Evolutionary conservation across 306 rosid species (phyloP).

Genomic region (Vigna angularis): DNA sequence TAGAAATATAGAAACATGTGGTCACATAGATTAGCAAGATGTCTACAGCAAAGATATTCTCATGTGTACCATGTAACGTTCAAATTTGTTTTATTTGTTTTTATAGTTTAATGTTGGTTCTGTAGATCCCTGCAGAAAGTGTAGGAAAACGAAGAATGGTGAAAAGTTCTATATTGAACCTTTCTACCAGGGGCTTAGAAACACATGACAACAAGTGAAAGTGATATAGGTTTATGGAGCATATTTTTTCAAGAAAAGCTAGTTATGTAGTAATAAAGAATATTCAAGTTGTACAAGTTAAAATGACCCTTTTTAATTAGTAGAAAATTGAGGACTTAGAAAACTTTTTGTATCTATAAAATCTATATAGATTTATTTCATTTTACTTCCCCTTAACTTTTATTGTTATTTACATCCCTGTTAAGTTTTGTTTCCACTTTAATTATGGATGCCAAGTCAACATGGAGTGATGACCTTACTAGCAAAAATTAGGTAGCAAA

Average conservation of each 20-base stretch:
- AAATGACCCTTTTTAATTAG: constrained; percentile 1
- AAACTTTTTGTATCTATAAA: not conserved
- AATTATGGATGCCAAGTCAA: not conserved
- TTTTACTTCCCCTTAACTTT: not conserved
- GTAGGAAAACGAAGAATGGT: not conserved
- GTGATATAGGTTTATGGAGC: constrained; percentile 16
- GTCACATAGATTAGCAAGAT: constrained; percentile 37
- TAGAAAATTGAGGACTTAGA: not conserved
- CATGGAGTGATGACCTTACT: no score
- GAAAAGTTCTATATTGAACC: not conserved
- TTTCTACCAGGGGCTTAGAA: not conserved
- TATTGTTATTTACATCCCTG: not conserved
- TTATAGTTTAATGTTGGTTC: not conserved
- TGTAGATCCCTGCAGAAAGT: not conserved
- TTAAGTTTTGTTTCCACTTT: not conserved
- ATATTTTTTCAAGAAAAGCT: not conserved
- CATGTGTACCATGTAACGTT: not conserved
- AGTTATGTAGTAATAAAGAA: constrained; percentile 35
- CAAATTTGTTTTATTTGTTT: not conserved
- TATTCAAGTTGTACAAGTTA: constrained; percentile 21
- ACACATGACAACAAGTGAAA: constrained; percentile 6
- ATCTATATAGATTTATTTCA: not conserved
- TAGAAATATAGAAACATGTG: constrained; percentile 47
- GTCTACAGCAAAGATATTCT: constrained; percentile 24
- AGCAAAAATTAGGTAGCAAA: no score